Percentiles rank a stretch among this genome's conserved stretches.
Conservation (phyloP, 2,329 filamentous ascomycete genomes). For the Colletotrichum tropicale region DNA sequence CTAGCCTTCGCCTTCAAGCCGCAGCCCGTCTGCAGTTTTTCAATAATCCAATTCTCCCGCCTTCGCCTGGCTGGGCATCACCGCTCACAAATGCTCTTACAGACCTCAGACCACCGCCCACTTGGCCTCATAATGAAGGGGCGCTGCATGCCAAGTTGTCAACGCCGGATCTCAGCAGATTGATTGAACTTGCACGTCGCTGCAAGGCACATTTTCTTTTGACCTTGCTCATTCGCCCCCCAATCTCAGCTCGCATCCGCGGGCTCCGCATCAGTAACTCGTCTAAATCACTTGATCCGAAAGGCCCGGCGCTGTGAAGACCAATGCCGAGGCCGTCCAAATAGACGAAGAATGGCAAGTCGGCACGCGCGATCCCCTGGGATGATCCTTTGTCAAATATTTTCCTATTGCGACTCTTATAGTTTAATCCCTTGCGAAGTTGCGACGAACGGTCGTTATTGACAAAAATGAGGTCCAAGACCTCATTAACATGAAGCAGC, state of each 20-base stretch:
- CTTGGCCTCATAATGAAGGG: background rate
- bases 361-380: background rate
- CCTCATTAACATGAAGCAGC: background rate
- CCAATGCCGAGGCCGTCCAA: background rate
- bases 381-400: background rate
- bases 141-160: background rate
- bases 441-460: background rate
- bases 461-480: background rate
- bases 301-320: background rate
- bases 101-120: background rate
- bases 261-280: background rate
- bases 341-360: background rate
- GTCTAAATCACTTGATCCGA: background rate
- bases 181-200: background rate
- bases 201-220: background rate
- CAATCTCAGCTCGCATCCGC: background rate
- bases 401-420: background rate
- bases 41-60: slow-evolving; percentile 3
- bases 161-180: background rate
- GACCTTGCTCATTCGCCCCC: background rate
- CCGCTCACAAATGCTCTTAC: background rate
- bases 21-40: background rate
- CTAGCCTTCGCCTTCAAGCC: background rate
- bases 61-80: slow-evolving; percentile 12
- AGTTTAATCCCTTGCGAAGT: background rate